Evolutionary conservation across 176 grass and related monocot species (phyloP).

Genomic region (Oryza australiensis): DNA sequence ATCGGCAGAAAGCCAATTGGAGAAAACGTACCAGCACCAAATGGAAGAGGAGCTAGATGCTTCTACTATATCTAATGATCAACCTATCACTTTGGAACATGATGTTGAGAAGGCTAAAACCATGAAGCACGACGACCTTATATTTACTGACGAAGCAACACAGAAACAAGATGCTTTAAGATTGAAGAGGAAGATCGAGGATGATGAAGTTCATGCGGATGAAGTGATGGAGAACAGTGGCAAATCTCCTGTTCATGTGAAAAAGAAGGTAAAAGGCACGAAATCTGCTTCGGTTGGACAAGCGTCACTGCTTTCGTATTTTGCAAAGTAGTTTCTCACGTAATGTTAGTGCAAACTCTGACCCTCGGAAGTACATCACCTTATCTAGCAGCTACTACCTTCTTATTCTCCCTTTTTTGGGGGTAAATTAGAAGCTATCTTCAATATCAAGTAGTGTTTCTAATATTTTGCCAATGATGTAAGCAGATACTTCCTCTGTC

Average conservation of each 20-base stretch:
- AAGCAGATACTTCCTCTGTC: background rate
- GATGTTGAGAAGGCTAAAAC: background rate
- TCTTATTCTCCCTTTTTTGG: no score
- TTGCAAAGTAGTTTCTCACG: constrained; percentile 47
- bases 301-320: constrained; percentile 74
- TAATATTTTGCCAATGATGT: background rate
- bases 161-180: constrained; percentile 20
- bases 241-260: constrained; percentile 12
- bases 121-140: constrained; percentile 26
- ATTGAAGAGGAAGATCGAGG: constrained; percentile 58
- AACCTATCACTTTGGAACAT: constrained; percentile 38
- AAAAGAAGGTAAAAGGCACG: constrained; percentile 45
- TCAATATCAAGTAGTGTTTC: background rate
- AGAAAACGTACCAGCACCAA: constrained; percentile 19
- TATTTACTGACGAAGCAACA: background rate
- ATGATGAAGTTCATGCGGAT: constrained; percentile 24
- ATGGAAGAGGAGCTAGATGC: constrained; percentile 9
- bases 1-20: constrained; percentile 18
- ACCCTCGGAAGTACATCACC: background rate
- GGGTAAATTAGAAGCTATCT: background rate
- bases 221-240: constrained; percentile 4
- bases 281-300: constrained; percentile 56
- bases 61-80: constrained; percentile 12
- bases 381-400: background rate
- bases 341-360: background rate